Evolutionary conservation across 192 early-diverging fungal species (phyloP).

Genomic region (Entrophospora sp.): DNA sequence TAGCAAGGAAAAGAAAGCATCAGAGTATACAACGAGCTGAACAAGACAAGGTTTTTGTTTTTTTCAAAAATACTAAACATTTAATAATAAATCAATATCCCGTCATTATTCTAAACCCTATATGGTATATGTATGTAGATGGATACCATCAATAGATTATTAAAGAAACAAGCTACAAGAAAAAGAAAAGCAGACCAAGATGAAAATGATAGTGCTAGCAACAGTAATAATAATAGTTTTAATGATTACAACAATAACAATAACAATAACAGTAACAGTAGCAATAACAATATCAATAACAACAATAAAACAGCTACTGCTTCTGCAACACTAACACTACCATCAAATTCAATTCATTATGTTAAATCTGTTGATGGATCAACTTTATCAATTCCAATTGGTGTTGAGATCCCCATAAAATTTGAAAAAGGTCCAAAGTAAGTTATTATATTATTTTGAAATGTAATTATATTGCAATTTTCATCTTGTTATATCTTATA

Average conservation of each 20-base stretch:
- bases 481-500: too few relatives aligned
- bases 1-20: slow-evolving; percentile 67
- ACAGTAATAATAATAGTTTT: slow-evolving; percentile 5
- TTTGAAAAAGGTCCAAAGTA: slow-evolving; percentile 23
- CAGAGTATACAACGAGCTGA: slow-evolving; percentile 70
- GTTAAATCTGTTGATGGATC: slow-evolving; percentile 36
- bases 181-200: slow-evolving; percentile 52
- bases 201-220: slow-evolving; percentile 42
- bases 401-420: not conserved
- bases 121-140: slow-evolving; percentile 28
- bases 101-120: not conserved
- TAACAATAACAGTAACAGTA: too few relatives aligned
- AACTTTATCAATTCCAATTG: slow-evolving; percentile 30
- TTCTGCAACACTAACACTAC: not conserved
- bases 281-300: too few relatives aligned
- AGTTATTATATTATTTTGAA: slow-evolving; percentile 2
- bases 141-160: slow-evolving; percentile 71
- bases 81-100: not conserved
- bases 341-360: slow-evolving; percentile 23
- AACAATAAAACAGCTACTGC: too few relatives aligned
- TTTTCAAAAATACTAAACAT: too few relatives aligned
- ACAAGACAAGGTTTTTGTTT: slow-evolving; percentile 63
- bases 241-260: too few relatives aligned
- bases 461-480: too few relatives aligned
- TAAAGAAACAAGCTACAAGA: slow-evolving; percentile 74